Conservation (phyloP, 1,139 yeast genomes). For the Blastobotrys ciferrii region DNA sequence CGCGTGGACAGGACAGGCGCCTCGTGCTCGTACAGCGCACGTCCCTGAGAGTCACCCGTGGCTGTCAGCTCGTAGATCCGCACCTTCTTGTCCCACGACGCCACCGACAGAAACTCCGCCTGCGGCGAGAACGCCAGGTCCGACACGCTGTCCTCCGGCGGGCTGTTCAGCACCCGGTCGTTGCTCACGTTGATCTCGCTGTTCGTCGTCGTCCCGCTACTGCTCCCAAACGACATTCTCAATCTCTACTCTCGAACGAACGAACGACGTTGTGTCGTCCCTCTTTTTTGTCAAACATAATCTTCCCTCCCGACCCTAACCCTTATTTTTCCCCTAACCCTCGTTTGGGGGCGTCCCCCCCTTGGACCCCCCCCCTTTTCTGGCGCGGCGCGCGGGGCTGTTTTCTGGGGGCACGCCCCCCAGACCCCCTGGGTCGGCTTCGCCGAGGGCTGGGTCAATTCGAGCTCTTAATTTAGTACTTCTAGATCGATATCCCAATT, state of each 20-base stretch:
- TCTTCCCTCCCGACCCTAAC: too few species aligned
- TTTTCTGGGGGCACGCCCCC: too few species aligned
- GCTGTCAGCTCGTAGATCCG: constrained; percentile 84
- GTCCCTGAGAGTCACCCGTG: constrained; percentile 67
- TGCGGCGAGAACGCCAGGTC: constrained; percentile 90
- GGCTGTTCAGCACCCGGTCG: constrained; percentile 74
- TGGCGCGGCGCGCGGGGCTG: too few species aligned
- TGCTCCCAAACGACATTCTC: constrained; percentile 3
- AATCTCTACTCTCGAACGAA: not conserved
- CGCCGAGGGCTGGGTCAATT: too few species aligned
- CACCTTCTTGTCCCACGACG: constrained; percentile 96
- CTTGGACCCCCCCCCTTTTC: too few species aligned
- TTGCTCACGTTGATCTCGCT: constrained; percentile 65
- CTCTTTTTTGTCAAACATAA: not conserved
- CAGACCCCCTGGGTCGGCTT: too few species aligned
- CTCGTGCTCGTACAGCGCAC: constrained; percentile 86
- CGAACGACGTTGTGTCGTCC: not conserved
- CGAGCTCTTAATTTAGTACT: too few species aligned
- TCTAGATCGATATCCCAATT: too few species aligned
- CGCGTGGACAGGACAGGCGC: constrained; percentile 82
- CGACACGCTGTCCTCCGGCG: constrained; percentile 91
- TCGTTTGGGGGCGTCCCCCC: too few species aligned
- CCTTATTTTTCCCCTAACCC: too few species aligned
- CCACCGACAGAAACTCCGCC: constrained; percentile 73
- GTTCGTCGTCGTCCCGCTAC: constrained; percentile 16